phyloP scores from a whole-genome alignment of 495 filamentous ascomycete genomes.

The Entonaema liquescens region DNA sequence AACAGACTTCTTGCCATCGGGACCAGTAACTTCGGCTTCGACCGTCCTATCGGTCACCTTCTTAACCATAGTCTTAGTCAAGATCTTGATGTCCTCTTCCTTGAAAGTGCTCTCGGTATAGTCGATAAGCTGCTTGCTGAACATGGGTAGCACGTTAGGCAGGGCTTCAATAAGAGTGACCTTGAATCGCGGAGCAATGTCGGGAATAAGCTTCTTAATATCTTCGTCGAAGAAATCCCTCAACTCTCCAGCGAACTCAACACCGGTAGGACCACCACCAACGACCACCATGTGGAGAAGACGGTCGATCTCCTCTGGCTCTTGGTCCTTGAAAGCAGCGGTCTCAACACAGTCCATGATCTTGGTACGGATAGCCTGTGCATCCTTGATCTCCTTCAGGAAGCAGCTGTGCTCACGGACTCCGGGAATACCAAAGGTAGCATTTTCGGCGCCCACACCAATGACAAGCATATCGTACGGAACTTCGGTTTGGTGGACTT shows the following conservation, averaged over 20 bases:
- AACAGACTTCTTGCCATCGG: constrained; percentile 84
- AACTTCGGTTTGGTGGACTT: constrained; percentile 82
- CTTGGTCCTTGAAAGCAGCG: constrained; percentile 97
- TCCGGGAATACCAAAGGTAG: constrained; percentile 96
- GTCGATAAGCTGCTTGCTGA: constrained; percentile 98
- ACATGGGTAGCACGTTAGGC: constrained; percentile 97
- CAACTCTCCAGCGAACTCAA: constrained; percentile 97
- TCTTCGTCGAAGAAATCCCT: constrained; percentile 99
- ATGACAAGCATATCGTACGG: constrained; percentile 98
- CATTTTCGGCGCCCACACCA: constrained; percentile 96
- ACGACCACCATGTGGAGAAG: constrained; percentile 99
- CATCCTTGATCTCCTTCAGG: constrained; percentile 96
- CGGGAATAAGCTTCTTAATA: constrained; percentile 96
- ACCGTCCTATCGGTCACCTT: constrained; percentile 94
- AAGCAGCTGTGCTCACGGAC: constrained; percentile 97
- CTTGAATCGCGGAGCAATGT: constrained; percentile 91
- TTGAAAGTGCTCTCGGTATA: constrained; percentile 99
- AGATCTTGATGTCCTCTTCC: constrained; percentile 96
- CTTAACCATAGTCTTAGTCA: constrained; percentile 99
- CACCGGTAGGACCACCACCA: constrained; percentile 95
- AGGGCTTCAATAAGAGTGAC: constrained; percentile 98
- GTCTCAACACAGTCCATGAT: constrained; percentile 99
- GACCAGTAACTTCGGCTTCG: constrained; percentile 84
- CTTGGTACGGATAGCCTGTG: constrained; percentile 93
- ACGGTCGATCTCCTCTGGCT: constrained; percentile 86